Conservation (phyloP, 2,329 filamentous ascomycete species). For the Emergomyces pasteurianus region DNA sequence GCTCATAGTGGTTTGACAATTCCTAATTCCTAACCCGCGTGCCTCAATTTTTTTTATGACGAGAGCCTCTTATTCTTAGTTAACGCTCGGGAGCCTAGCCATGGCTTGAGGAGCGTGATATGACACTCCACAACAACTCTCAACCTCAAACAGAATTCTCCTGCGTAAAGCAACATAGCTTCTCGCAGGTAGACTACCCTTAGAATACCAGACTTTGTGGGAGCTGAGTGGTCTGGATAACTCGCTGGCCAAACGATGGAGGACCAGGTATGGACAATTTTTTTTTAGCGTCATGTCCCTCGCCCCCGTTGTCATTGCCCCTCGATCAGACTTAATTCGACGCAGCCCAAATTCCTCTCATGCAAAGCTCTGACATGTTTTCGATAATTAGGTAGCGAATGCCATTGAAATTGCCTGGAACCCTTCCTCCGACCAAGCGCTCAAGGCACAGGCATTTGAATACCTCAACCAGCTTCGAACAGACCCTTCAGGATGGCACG, state of each 20-base stretch:
- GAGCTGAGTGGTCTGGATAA: slow-evolving; percentile 3
- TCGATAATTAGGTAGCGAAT: slow-evolving; percentile 60
- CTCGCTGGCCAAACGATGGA: slow-evolving; percentile 32
- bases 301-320: slow-evolving; percentile 2
- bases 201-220: slow-evolving; percentile 2
- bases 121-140: slow-evolving; percentile 16
- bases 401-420: slow-evolving; percentile 92
- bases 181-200: slow-evolving; percentile 9
- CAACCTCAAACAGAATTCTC: slow-evolving; percentile 9
- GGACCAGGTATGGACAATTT: slow-evolving; percentile 28
- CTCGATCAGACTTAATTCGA: not conserved
- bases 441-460: slow-evolving; percentile 63
- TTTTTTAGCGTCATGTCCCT: slow-evolving; percentile 1
- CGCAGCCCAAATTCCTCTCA: not conserved
- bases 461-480: slow-evolving; percentile 59
- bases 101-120: slow-evolving; percentile 10
- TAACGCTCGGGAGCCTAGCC: not conserved
- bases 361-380: not conserved
- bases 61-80: not conserved
- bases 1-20: slow-evolving; percentile 2
- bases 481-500: slow-evolving; percentile 80
- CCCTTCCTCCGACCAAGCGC: slow-evolving; percentile 58
- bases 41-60: not conserved
- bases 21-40: not conserved
- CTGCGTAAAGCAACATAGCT: slow-evolving; percentile 10